These are phyloP conservation scores for Epicoccum nigrum DNA, from an alignment of 2,329 filamentous ascomycete species.

Conservation along the genomic window DNA sequence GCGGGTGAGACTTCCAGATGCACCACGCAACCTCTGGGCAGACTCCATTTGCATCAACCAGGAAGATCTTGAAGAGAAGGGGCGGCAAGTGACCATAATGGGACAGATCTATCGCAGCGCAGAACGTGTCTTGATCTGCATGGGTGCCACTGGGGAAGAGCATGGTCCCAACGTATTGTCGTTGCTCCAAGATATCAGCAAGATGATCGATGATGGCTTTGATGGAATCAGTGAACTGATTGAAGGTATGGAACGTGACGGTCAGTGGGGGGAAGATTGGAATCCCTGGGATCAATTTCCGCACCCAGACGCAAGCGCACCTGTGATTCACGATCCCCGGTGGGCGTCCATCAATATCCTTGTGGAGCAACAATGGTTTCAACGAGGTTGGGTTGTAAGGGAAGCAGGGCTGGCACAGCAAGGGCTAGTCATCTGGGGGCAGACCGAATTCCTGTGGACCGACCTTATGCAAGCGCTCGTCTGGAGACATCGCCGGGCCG, in stretches of 20 bases:
- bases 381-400: neutral
- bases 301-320: no score
- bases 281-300: neutral
- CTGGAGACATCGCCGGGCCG: neutral
- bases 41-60: slow-evolving; percentile 2
- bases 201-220: no score
- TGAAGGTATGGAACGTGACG: no score
- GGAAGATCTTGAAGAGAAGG: neutral
- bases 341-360: neutral
- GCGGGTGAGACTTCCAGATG: neutral
- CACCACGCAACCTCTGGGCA: neutral
- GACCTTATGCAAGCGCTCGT: neutral
- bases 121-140: neutral
- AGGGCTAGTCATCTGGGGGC: neutral
- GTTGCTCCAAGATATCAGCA: neutral
- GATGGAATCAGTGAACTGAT: no score
- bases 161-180: neutral
- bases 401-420: neutral
- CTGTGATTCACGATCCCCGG: neutral
- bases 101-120: neutral
- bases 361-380: neutral
- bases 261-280: no score
- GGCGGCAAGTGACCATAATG: neutral
- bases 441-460: neutral
- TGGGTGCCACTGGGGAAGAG: neutral